Base-by-base conservation (phyloP, 441 rosid genomes). In the Populus tomentosa region DNA sequence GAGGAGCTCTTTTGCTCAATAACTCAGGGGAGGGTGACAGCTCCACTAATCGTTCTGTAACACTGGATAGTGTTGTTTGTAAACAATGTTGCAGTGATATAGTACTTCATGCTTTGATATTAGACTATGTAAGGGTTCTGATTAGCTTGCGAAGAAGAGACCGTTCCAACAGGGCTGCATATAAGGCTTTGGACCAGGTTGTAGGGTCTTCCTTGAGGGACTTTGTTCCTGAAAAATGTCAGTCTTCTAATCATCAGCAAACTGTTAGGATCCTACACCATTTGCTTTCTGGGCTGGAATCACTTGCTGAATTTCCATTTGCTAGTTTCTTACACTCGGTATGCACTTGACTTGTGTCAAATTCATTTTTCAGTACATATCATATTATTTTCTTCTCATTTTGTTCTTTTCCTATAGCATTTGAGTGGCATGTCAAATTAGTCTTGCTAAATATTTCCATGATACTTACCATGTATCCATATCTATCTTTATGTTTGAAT, bases 231-330 rank as follows among this genome's bases (percentile, higher is more conserved):
- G 89, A 81, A 74, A 82, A 76, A 80, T 83, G 71, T 80, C 87
- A 78, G 65, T 69, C 83, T 82, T 85, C 85, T 83, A 82, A 82
- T 67, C 32, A 78, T 77, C 78, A 59, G 70, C 81, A 38, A 78
- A 78, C 86, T 76, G 72, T 26, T 71, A 85, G 77, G 72, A 75
- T 80, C 79, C 80, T 82, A 66, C 89, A 80, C 38, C 87, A 87
- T 82, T 78, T 94, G 79, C 85, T 90, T 69, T 85, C 86, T 78
- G 92, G 87, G 79, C 90, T 89, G 84, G 90, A 91, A 82, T 90
- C 99, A 61, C 92, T 96, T 67, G 97, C 98, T 75, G 98, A 92
- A 87, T 96, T 96, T 78, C 99, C 99, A 74, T 88, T 77, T 77
- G 94, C 94, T 76, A 88, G 97, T 87, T 92, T 94, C 84, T 87